Percentiles rank a stretch among this genome's conserved stretches.
These are phyloP conservation scores for Metschnikowia lunata DNA, from an alignment of 805 yeast genomes.

Conservation along the genomic window DNA sequence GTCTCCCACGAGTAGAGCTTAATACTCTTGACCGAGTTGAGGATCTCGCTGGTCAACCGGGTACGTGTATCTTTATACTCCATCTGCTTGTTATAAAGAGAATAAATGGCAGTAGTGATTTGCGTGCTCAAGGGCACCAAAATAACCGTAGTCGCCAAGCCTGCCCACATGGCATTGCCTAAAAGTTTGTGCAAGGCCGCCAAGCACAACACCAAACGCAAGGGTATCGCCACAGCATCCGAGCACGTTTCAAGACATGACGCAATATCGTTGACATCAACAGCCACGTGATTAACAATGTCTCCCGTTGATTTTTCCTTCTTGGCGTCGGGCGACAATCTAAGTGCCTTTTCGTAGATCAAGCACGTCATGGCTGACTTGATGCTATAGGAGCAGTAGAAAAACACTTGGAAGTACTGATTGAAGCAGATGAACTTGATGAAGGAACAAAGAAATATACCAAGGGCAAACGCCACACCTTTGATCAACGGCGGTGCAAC, in stretches of 20 bases:
- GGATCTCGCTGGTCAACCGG: constrained; percentile 53
- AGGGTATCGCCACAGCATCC: constrained; percentile 45
- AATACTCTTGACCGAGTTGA: constrained; percentile 57
- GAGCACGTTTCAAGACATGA: constrained; percentile 50
- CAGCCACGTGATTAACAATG: constrained; percentile 72
- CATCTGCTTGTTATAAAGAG: constrained; percentile 54
- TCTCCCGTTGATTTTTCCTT: constrained; percentile 67
- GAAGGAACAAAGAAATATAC: constrained; percentile 43
- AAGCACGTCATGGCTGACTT: constrained; percentile 56
- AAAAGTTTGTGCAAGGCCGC: constrained; percentile 50
- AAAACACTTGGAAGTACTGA: constrained; percentile 16
- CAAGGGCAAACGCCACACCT: constrained; percentile 80
- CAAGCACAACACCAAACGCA: constrained; percentile 50
- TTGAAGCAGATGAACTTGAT: constrained; percentile 18
- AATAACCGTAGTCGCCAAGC: constrained; percentile 47
- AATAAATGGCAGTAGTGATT: constrained; percentile 41
- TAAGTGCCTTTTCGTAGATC: constrained; percentile 66
- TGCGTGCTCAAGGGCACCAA: constrained; percentile 56
- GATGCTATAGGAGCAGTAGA: constrained; percentile 17
- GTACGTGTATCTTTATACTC: constrained; percentile 57
- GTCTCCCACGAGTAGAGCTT: constrained; percentile 69
- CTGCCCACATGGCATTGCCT: constrained; percentile 58
- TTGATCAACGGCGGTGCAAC: constrained; percentile 36
- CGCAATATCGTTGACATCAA: constrained; percentile 62
- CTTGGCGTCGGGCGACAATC: constrained; percentile 62